Base-by-base conservation (phyloP, 495 filamentous ascomycete genomes). In the Annulohypoxylon moriforme region DNA sequence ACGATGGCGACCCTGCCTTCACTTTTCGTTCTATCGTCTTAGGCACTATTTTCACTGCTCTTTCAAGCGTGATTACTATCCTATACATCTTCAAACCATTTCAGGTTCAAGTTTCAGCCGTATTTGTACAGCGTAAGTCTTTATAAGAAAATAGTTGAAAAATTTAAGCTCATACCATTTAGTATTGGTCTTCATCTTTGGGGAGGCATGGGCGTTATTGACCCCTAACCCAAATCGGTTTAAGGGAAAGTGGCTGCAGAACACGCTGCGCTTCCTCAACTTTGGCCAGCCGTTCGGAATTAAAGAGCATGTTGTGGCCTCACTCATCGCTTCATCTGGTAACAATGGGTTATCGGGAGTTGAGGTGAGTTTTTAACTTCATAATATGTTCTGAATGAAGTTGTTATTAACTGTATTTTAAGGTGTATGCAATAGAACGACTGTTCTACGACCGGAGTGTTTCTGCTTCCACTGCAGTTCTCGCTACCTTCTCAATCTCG, bases 11-110 rank as follows among this genome's bases (percentile, higher is more conserved):
- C 16, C 77, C 71, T 4, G 74, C 83, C 10, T 67, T 85, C 55
- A 86, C 80, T 22, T 85, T 86, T 64, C 80, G 84, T 0, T 79
- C 78, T 29, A 61, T 87, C 6, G 60, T 85, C 46, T 64, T 87
- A 36, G 83, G 82, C 27, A 80, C 82, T 13, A 60, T 64, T 22
- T 79, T 87, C 27, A 75, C 84, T 0, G 81, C 75, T 24, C 84
- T 87, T 71, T 81, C 83, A 56, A 81, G 83, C 18, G 80, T 83
- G 16, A 87, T 87, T 80, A 77, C 67, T 1, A 69, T 69, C 29
- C 67, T 69, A 14, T 69, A 69, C 8, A 58, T 31, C 2, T 69
- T 69, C 24, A 69, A 69, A 13, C 67, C 67, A 0, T 69, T n/a
- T 3, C 50, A 63, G 1, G 59, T 69, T 33, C 67, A 69, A 20